Evolutionary conservation across 1,139 yeast species (phyloP).

Genomic region (Hyphopichia burtonii): DNA sequence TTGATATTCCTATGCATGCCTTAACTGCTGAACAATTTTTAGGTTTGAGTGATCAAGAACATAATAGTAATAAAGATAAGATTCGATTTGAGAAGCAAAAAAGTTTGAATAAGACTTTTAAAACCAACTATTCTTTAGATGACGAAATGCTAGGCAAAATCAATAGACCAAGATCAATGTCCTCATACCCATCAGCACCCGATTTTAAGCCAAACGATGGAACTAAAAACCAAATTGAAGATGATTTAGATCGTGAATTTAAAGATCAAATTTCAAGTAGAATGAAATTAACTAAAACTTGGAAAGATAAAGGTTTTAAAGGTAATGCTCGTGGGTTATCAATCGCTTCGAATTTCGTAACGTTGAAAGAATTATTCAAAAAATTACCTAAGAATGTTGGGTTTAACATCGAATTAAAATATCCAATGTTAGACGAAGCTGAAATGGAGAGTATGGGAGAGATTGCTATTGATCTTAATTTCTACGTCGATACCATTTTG

Average conservation of each 20-base stretch:
- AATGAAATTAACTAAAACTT: slow-evolving; percentile 84
- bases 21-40: slow-evolving; percentile 88
- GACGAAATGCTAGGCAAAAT: slow-evolving; percentile 36
- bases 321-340: slow-evolving; percentile 89
- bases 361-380: slow-evolving; percentile 78
- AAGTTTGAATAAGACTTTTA: slow-evolving; percentile 6
- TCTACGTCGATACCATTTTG: slow-evolving; percentile 83
- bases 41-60: slow-evolving; percentile 47
- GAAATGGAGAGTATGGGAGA: slow-evolving; percentile 87
- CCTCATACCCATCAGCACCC: slow-evolving; percentile 37
- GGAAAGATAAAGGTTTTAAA: slow-evolving; percentile 82
- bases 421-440: slow-evolving; percentile 94
- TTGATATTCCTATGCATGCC: slow-evolving; percentile 94
- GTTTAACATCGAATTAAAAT: slow-evolving; percentile 91
- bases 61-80: slow-evolving; percentile 13
- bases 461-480: slow-evolving; percentile 78
- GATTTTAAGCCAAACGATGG: slow-evolving; percentile 12
- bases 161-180: slow-evolving; percentile 42
- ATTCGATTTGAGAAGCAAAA: slow-evolving; percentile 5
- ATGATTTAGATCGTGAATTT: slow-evolving; percentile 38
- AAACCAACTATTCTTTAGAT: slow-evolving; percentile 30
- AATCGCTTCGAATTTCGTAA: slow-evolving; percentile 89
- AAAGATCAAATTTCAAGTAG: slow-evolving; percentile 52
- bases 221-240: slow-evolving; percentile 11
- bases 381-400: slow-evolving; percentile 84